These are phyloP conservation scores for Sequoia sempervirens DNA, from an alignment of 75 land plant genomes.

Conservation along the genomic window DNA sequence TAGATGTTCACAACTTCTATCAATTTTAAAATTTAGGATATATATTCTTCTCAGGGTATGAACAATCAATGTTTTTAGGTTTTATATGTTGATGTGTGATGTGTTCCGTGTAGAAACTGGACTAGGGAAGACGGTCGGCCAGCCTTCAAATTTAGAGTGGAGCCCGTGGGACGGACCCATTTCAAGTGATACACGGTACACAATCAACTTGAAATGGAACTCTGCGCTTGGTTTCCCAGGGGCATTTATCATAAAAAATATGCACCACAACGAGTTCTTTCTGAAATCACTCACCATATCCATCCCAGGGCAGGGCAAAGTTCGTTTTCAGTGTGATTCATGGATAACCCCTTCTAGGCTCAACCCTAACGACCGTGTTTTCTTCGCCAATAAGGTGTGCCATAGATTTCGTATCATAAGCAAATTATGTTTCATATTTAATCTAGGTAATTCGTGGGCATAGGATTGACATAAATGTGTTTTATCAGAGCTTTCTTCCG, in stretches of 20 bases:
- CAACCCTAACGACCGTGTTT: too few relatives aligned
- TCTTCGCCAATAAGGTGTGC: slow-evolving; percentile 33
- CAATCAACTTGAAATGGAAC: not conserved
- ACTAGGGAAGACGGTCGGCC: not conserved
- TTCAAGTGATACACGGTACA: not conserved
- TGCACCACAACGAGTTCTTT: slow-evolving; percentile 36
- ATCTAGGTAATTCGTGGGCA: not conserved
- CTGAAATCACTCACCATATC: too few relatives aligned
- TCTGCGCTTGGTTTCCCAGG: not conserved
- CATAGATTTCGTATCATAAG: not conserved
- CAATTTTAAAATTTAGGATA: not conserved
- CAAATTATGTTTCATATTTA: not conserved
- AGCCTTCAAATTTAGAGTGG: not conserved
- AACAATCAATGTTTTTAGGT: too few relatives aligned
- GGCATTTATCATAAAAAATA: not conserved
- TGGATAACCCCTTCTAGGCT: too few relatives aligned
- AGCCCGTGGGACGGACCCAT: not conserved
- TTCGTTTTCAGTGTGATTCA: too few relatives aligned
- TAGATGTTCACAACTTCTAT: not conserved
- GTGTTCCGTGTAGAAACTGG: not conserved
- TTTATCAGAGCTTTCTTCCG: slow-evolving; percentile 51
- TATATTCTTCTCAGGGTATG: not conserved
- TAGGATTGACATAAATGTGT: not conserved
- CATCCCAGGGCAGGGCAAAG: too few relatives aligned
- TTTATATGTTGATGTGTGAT: too few relatives aligned